Evolutionary conservation across 2,329 filamentous ascomycete genomes (phyloP).

Genomic region (Colletotrichum higginsianum): DNA sequence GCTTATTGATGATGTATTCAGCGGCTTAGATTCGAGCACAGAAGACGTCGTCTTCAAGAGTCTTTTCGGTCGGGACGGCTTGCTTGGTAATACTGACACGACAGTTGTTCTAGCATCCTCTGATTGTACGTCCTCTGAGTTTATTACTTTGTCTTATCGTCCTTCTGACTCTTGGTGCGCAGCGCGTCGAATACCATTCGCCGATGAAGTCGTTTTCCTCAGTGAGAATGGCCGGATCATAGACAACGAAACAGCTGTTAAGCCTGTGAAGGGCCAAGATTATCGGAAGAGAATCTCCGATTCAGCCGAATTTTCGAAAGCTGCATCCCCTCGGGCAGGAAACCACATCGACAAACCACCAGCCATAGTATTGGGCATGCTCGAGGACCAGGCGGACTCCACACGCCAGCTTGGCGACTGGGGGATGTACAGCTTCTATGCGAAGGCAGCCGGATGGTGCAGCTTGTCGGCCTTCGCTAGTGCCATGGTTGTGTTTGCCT

Average conservation of each 20-base stretch:
- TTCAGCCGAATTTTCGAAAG: background rate
- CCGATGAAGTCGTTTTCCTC: constrained; percentile 27
- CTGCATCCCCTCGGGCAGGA: background rate
- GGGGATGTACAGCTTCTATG: constrained; percentile 46
- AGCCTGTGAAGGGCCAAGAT: background rate
- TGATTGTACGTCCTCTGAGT: constrained; percentile 22
- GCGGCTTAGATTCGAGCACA: constrained; percentile 50
- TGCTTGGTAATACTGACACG: constrained; percentile 44
- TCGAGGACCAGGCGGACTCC: constrained; percentile 35
- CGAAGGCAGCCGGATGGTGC: constrained; percentile 47
- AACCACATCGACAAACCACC: background rate
- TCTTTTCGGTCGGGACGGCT: constrained; percentile 45
- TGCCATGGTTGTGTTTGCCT: constrained; percentile 46
- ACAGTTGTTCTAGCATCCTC: constrained; percentile 43
- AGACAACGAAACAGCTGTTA: background rate
- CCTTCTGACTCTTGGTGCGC: background rate
- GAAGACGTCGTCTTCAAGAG: constrained; percentile 46
- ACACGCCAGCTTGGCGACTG: constrained; percentile 37
- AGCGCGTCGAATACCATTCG: constrained; percentile 43
- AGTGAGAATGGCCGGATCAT: constrained; percentile 16
- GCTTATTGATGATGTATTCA: constrained; percentile 52
- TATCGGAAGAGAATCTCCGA: too few species aligned
- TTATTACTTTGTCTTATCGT: accelerated
- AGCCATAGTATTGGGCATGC: background rate
- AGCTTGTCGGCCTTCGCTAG: constrained; percentile 44